Percentiles rank a stretch among this genome's conserved stretches.
phyloP scores from a whole-genome alignment of 164 flowering plant species.

The Vitis vinifera region ASM3070453v1 NC_081822.1:22746501-22747000 shows the following conservation, averaged over 20 bases:
- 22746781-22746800: slow-evolving; percentile 46
- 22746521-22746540: too few relatives aligned
- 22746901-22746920: too few relatives aligned
- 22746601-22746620: slow-evolving; percentile 17
- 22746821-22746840: too few relatives aligned
- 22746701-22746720: slow-evolving; percentile 26
- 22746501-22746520: too few relatives aligned
- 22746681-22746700: slow-evolving; percentile 32
- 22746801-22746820: slow-evolving; percentile 30
- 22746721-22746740: slow-evolving; percentile 32
- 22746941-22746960: too few relatives aligned
- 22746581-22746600: slow-evolving; percentile 44
- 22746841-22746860: too few relatives aligned
- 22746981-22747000: slow-evolving; percentile 11
- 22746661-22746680: slow-evolving; percentile 60
- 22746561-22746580: slow-evolving; percentile 22
- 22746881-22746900: too few relatives aligned
- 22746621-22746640: slow-evolving; percentile 40
- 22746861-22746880: too few relatives aligned
- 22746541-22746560: slow-evolving; percentile 22
- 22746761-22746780: slow-evolving; percentile 55
- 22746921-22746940: too few relatives aligned
- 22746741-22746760: slow-evolving; percentile 38
- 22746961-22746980: not conserved
- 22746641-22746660: slow-evolving; percentile 51